Conservation (phyloP, 192 early-diverging fungal species). For the Rhizophagus prolifer region DNA sequence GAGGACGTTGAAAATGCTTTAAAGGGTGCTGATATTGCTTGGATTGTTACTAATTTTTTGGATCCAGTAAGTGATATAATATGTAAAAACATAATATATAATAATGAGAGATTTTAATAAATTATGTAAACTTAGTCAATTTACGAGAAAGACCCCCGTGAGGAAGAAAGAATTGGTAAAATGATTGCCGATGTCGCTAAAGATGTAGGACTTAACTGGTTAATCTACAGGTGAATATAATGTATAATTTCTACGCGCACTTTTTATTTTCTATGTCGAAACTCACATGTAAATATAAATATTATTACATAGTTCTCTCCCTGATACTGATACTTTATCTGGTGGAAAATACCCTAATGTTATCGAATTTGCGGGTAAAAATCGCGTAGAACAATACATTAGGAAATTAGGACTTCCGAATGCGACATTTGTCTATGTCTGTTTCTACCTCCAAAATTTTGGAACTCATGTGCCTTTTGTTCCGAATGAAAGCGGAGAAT, state of each 20-base stretch:
- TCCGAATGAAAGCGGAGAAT: neutral
- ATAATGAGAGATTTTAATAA: no score
- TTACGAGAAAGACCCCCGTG: neutral
- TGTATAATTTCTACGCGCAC: no score
- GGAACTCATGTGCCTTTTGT: neutral
- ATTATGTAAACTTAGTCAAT: no score
- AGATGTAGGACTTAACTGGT: constrained; percentile 9
- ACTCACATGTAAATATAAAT: no score
- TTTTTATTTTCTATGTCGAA: no score
- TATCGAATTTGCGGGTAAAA: neutral
- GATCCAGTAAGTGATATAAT: no score
- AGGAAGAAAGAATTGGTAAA: constrained; percentile 8
- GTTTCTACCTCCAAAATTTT: neutral
- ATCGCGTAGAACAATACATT: constrained; percentile 14
- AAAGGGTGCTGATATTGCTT: no score
- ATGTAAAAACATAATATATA: no score
- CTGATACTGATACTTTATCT: neutral
- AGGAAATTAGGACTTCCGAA: neutral
- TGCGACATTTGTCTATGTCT: neutral
- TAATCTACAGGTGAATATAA: neutral
- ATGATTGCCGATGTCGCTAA: constrained; percentile 6
- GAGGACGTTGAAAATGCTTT: no score
- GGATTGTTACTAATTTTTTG: no score
- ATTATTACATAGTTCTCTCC: neutral
- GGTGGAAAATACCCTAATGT: neutral